Percentiles rank a stretch among this genome's conserved stretches.
Conservation (phyloP, 148 eudicot species). For the Camellia japonica region DNA sequence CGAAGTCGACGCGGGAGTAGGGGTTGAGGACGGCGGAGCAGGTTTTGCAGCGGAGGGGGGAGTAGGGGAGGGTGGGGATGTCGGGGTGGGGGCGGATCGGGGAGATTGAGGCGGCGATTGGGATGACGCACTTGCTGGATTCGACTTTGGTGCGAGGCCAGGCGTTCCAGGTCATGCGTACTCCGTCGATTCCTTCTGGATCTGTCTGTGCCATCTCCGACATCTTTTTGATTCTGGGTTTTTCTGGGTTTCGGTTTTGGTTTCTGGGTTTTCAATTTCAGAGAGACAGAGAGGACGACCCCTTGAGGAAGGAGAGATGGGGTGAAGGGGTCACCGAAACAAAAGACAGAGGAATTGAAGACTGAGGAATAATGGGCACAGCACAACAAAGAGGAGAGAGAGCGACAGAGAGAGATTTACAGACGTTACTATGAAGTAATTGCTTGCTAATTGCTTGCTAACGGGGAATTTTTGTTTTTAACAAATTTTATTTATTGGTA, state of each 20-base stretch:
- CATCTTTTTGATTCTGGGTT: conserved; percentile 18
- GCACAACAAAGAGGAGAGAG: background rate
- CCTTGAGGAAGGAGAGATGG: background rate
- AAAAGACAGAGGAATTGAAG: background rate
- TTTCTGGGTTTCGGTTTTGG: background rate
- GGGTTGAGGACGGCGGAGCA: conserved; percentile 68
- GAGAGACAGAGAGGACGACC: background rate
- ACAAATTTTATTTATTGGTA: too few species aligned
- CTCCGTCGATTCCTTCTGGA: conserved; percentile 84
- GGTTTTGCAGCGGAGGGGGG: conserved; percentile 81
- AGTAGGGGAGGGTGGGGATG: conserved; percentile 59
- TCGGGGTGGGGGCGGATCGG: conserved; percentile 71
- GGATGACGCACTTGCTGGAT: conserved; percentile 82
- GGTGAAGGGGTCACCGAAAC: background rate
- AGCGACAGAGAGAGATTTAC: too few species aligned
- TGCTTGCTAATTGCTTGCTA: too few species aligned
- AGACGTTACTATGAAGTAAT: too few species aligned
- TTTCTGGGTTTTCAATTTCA: background rate
- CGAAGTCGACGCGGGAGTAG: conserved; percentile 61
- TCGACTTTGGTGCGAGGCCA: conserved; percentile 96
- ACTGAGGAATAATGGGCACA: background rate
- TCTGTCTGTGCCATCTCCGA: conserved; percentile 61
- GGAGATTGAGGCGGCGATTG: conserved; percentile 70
- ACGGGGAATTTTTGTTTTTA: too few species aligned
- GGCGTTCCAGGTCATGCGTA: conserved; percentile 76